Evolutionary conservation across 129 eudicot genomes (phyloP), one percentile per base, ranked within the genome.

Genomic region (Arctium minus): DNA sequence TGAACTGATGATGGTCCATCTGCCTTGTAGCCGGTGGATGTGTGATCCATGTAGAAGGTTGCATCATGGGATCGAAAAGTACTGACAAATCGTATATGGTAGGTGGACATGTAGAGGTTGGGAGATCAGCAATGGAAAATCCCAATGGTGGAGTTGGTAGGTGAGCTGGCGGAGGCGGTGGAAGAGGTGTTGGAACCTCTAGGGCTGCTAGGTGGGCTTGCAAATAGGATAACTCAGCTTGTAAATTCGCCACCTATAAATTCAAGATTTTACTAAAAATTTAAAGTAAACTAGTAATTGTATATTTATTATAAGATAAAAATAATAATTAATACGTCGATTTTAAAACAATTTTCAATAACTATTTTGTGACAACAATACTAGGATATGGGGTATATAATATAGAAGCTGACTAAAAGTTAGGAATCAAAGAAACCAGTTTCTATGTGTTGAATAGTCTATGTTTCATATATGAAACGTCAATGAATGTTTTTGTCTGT

Each of bases 191-290:
- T 74, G 94, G 93, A 80, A 90, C 82, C 86, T 94, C 92, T 73
- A 92, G 84, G 78, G 92, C 83, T 76, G 97, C 88, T 1, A 94
- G 88, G 84, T 92, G 96, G 80, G 94, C 88, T 89, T 92, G 97
- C 73, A 91, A 78, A 89, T 91, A 94, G 29, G 96, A 80, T 15
- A 94, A 87, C 33, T 94, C 97, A 4, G 94, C 84, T 86, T 94
- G 98, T 32, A 94, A 82, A 83, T 87, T 94, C 69, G 83, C 87
- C 70, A 92, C 97, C 98, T 94, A 90, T 12, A 10, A 22, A 53
- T 36, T 72, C 30, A 60, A 35, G 8, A 50, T 10, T 36, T 72
- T 30, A 73, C 9, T 11, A 8, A 22, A 22, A 22, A 65, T 27
- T 15, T 56, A 3, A 17, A 56, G 9, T 60, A 60, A 42, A 33